A percentile compares a stretch with the other conserved stretches of the same genome.
Conservation (phyloP, 1,284 basidiomycete species). For the Cryptococcus hybrid region DNA sequence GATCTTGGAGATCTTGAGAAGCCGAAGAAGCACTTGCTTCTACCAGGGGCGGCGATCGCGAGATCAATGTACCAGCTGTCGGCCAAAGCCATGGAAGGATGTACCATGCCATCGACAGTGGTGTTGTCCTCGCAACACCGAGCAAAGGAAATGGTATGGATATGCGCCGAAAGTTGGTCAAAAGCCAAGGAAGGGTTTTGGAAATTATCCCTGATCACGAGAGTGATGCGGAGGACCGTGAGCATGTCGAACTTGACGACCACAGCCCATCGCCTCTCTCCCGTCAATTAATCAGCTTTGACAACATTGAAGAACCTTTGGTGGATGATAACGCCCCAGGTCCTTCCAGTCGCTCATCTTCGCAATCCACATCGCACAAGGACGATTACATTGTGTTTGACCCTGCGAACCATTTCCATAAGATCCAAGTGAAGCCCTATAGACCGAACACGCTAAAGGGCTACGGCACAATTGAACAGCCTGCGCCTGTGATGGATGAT, state of each 20-base stretch:
- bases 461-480: constrained; percentile 9
- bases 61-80: constrained; percentile 21
- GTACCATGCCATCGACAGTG: constrained; percentile 41
- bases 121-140: constrained; percentile 36
- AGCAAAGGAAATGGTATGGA: constrained; percentile 28
- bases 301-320: too few species aligned
- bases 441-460: constrained; percentile 4
- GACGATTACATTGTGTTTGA: background rate
- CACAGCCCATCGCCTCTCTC: background rate
- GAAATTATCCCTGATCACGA: constrained; percentile 31
- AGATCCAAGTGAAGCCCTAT: background rate
- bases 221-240: constrained; percentile 11
- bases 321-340: background rate
- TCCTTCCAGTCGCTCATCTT: background rate
- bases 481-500: constrained; percentile 1
- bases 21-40: constrained; percentile 33
- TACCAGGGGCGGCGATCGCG: constrained; percentile 9
- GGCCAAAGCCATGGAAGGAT: constrained; percentile 19
- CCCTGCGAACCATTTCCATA: background rate
- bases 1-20: constrained; percentile 46
- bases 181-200: constrained; percentile 28
- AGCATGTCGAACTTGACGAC: background rate
- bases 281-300: background rate
- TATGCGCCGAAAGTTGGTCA: constrained; percentile 10
- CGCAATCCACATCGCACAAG: background rate